These are phyloP conservation scores for Phlyctochytrium arcticum DNA, from an alignment of 192 early-diverging fungal species.

Conservation along the genomic window DNA sequence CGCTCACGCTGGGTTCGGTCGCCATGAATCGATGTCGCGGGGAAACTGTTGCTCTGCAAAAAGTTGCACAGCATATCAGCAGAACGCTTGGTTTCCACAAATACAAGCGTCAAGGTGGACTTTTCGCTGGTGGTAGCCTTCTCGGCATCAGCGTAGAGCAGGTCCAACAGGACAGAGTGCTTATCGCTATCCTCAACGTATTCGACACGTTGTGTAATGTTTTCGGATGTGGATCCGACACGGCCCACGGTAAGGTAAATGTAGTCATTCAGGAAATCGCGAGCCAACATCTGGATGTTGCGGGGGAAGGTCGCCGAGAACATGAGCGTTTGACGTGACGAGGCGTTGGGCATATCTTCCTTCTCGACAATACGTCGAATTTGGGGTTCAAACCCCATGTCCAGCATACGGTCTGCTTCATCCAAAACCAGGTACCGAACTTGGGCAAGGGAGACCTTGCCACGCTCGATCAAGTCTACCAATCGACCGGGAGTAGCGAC, in stretches of 20 bases:
- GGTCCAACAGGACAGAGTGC: slow-evolving; percentile 75
- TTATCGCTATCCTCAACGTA: slow-evolving; percentile 91
- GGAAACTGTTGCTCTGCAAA: slow-evolving; percentile 66
- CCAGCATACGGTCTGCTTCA: slow-evolving; percentile 97
- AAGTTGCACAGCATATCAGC: slow-evolving; percentile 58
- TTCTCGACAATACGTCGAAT: slow-evolving; percentile 83
- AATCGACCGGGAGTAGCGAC: slow-evolving; percentile 93
- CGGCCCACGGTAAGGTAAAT: slow-evolving; percentile 94
- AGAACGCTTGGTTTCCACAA: slow-evolving; percentile 93
- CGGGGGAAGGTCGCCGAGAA: slow-evolving; percentile 99
- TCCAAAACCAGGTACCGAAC: slow-evolving; percentile 62
- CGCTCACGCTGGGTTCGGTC: slow-evolving; percentile 69
- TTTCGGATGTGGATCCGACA: slow-evolving; percentile 62
- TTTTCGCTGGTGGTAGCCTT: slow-evolving; percentile 20
- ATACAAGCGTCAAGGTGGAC: slow-evolving; percentile 78
- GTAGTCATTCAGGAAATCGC: slow-evolving; percentile 85
- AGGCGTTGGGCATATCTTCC: slow-evolving; percentile 66
- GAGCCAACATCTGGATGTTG: slow-evolving; percentile 92
- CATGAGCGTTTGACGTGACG: slow-evolving; percentile 93
- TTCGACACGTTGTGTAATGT: slow-evolving; percentile 87
- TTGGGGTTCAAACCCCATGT: slow-evolving; percentile 97
- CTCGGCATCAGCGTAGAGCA: slow-evolving; percentile 44
- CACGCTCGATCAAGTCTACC: slow-evolving; percentile 81
- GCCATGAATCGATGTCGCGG: slow-evolving; percentile 92
- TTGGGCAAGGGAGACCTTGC: slow-evolving; percentile 61